Conservation (phyloP, 2,329 filamentous ascomycete species). For the Sporothrix variecibatus region DNA sequence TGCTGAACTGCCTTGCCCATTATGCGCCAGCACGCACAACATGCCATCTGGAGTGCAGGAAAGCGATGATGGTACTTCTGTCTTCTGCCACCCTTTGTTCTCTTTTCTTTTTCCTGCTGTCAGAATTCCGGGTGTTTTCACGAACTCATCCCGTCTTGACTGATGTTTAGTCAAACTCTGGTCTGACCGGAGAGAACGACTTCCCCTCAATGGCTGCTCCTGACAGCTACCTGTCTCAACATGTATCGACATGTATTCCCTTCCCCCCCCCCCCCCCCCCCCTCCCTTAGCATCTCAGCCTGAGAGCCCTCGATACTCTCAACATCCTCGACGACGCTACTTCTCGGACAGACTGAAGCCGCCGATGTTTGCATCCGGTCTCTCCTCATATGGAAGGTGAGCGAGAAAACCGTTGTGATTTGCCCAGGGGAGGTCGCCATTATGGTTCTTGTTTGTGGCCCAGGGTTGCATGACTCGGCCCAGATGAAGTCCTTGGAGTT, state of each 20-base stretch:
- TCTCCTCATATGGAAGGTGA: background rate
- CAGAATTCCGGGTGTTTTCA: background rate
- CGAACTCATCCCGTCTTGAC: background rate
- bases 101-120: background rate
- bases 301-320: background rate
- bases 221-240: slow-evolving; percentile 11
- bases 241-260: background rate
- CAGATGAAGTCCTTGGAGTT: background rate
- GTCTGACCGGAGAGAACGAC: background rate
- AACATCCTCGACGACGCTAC: background rate
- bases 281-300: background rate
- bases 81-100: background rate
- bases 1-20: slow-evolving; percentile 2
- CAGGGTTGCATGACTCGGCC: slow-evolving; percentile 11
- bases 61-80: background rate
- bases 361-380: slow-evolving; percentile 15
- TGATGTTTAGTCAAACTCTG: slow-evolving; percentile 7
- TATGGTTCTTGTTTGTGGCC: background rate
- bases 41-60: background rate
- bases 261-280: background rate
- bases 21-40: background rate
- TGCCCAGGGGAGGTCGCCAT: background rate
- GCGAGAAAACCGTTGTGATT: background rate
- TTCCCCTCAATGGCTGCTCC: background rate
- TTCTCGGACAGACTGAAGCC: slow-evolving; percentile 14